Base-by-base conservation (phyloP, 345 rosid genomes). In the Streptanthus diversifolius region DNA sequence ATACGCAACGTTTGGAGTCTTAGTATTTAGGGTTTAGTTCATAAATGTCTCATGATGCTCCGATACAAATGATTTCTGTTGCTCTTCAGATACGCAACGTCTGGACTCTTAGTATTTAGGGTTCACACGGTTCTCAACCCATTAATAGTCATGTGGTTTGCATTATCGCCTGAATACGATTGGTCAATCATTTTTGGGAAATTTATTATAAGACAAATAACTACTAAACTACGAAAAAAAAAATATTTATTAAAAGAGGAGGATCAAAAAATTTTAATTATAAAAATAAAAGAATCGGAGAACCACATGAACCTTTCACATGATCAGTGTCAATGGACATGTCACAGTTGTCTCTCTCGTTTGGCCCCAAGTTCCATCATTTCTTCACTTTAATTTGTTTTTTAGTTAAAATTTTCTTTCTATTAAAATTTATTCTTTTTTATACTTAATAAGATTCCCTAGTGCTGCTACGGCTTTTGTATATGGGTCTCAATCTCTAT, bases 361-460 rank as follows among this genome's bases (percentile, higher is more conserved):
- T 60, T 51, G 41, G 24, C 44, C 37, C 60, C 59, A 60, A 33
- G n/a, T 36, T 62, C 62, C 62, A 72, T 62, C 35, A 39, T 71
- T 58, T 49, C 68, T 29, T 63, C 27, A 11, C 51, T 48, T 72
- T n/a, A n/a, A n/a, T n/a, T n/a, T 63, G 43, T n/a, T 64, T 30
- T 64, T 32, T 8, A n/a, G 11, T 27, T 13, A 49, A 49, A 49
- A 49, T 13, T 11, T 21, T 4, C 9, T 48, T 19, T 47, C 13
- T 18, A 18, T 51, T 49, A 51, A 22, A 51, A 51, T 25, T 22
- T 13, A 52, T 13, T 52, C 8, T 30, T 52, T 25, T 52, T 5
- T 13, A 18, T 9, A 2, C n/a, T 8, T 63, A 18, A 15, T 27
- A 3, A 8, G 65, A 25, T 37, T 60, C 35, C 22, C 25, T 21